Evolutionary conservation across 257 asterid species (phyloP), one percentile per base, ranked within the genome.

Genomic region (Capsicum chinense): DNA sequence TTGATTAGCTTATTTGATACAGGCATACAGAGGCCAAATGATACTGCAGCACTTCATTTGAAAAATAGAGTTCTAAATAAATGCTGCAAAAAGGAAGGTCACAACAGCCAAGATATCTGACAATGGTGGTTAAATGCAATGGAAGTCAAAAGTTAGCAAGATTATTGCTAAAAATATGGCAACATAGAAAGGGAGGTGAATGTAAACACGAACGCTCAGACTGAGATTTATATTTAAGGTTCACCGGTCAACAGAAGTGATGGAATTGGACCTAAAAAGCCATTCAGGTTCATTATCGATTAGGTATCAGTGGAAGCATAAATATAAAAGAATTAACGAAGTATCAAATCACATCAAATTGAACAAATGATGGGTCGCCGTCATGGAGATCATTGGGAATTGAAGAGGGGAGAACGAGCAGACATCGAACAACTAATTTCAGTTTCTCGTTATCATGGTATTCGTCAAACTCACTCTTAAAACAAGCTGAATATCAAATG

Each of bases 321-420:
- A 26, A 26, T 1, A 26, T 26, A 26, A 26, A 26, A 26, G 33
- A 26, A 26, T 26, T 26, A 26, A 26, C 33, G 33, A 26, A 26
- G 33, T 26, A 26, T 26, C 33, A 26, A 58, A 80, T 80, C 14
- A 2, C 44, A 80, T 11, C 44, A 52, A 82, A 71, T 82, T 63
- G 57, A 54, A 48, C 50, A 82, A 82, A 66, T 82, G 79, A 82
- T 82, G 26, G 64, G 84, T 66, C 57, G 56, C 57, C 44, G 3
- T 83, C 50, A 57, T 83, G 82, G 71, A 70, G 66, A 64, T 64
- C 52, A 64, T 48, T 50, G 79, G 84, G 52, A 82, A 82, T 62
- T 82, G 79, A 82, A 82, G 37, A 35, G 64, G 62, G 1, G 26
- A 50, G 9, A 68, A 39, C 14, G 21, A 68, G 39, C 19, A 66